Conservation (phyloP, 2,329 filamentous ascomycete species). For the Polychaeton citri region DNA sequence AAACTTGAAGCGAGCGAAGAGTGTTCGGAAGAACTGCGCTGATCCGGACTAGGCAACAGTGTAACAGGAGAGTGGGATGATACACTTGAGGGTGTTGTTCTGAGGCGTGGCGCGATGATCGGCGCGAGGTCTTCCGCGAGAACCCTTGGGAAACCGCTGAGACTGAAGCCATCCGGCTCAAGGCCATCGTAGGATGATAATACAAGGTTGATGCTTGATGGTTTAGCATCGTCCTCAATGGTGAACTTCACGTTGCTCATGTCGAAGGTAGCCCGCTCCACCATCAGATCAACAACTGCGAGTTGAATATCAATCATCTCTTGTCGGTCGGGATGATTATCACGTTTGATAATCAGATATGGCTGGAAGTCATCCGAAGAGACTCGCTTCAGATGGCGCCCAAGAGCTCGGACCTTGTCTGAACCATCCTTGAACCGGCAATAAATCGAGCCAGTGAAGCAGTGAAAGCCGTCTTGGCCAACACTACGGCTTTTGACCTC, state of each 20-base stretch:
- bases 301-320: constrained; percentile 1
- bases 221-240: constrained; percentile 2
- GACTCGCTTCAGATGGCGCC: constrained; percentile 6
- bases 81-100: neutral
- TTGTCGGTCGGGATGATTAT: constrained; percentile 1
- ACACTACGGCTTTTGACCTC: constrained; percentile 3
- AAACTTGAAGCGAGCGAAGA: neutral
- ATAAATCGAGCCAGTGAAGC: constrained; percentile 6
- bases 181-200: constrained; percentile 6
- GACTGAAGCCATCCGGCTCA: constrained; percentile 4
- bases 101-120: constrained; percentile 1
- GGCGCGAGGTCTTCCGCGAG: constrained; percentile 2
- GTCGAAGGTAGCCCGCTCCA: constrained; percentile 2
- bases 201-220: constrained; percentile 7
- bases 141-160: constrained; percentile 10
- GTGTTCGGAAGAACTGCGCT: too few species aligned
- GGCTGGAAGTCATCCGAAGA: constrained; percentile 8
- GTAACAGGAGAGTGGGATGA: neutral
- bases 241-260: constrained; percentile 2
- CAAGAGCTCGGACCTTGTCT: constrained; percentile 8
- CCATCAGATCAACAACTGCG: constrained; percentile 4
- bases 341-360: constrained; percentile 7
- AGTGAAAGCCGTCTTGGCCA: constrained; percentile 1
- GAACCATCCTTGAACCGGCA: constrained; percentile 9
- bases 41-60: neutral